Conservation (phyloP, 331 rosid species). For the Phaseolus coccineus region DNA sequence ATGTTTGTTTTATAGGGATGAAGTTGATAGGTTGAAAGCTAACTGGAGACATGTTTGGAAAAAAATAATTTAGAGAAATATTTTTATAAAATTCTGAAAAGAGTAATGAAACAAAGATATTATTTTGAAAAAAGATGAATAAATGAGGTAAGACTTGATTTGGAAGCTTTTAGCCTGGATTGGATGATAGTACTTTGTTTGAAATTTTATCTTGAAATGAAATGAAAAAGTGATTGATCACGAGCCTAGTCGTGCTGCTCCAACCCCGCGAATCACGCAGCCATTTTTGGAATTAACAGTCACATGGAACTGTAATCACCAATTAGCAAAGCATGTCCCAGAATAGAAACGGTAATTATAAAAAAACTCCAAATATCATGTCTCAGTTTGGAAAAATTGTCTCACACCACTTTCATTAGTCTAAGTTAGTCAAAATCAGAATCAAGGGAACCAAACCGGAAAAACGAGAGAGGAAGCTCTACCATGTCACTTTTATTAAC, state of each 20-base stretch:
- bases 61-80: neutral
- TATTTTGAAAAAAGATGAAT: neutral
- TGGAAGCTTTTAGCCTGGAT: conserved; percentile 6
- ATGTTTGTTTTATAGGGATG: too few species aligned
- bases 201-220: neutral
- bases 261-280: conserved; percentile 51
- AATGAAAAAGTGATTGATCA: neutral
- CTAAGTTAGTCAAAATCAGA: conserved; percentile 15
- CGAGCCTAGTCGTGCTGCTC: conserved; percentile 41
- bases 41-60: neutral
- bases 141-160: neutral
- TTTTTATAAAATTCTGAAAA: too few species aligned
- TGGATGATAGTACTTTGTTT: neutral
- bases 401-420: neutral
- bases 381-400: neutral
- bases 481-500: conserved; percentile 7
- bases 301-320: conserved; percentile 39
- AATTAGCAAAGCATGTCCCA: neutral
- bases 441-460: neutral
- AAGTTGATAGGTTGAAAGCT: neutral
- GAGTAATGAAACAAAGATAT: neutral
- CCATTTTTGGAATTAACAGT: conserved; percentile 35
- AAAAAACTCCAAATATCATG: conserved; percentile 4
- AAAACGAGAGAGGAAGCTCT: conserved; percentile 53
- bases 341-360: conserved; percentile 25